phyloP scores from a whole-genome alignment of 805 yeast genomes.

The Vanderwaltozyma verrucispora region DNA sequence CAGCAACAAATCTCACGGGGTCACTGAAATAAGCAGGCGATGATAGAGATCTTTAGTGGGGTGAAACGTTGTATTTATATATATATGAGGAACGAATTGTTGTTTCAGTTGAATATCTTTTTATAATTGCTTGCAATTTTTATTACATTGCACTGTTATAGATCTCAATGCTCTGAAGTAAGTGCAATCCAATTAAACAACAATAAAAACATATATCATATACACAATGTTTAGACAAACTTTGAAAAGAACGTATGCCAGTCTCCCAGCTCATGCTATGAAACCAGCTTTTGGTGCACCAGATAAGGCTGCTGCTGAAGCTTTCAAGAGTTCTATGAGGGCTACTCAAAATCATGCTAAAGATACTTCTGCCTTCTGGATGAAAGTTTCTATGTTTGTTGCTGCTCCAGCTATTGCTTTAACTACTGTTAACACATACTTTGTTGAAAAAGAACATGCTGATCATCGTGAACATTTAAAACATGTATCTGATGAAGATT shows the following conservation, averaged over 20 bases:
- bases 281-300: slow-evolving; percentile 40
- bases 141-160: too few species aligned
- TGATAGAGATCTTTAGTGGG: too few species aligned
- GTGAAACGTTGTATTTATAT: too few species aligned
- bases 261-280: slow-evolving; percentile 33
- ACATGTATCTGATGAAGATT: slow-evolving; percentile 72
- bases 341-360: slow-evolving; percentile 73
- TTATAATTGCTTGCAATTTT: too few species aligned
- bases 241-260: slow-evolving; percentile 26
- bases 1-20: not conserved
- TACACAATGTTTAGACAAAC: slow-evolving; percentile 36
- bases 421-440: slow-evolving; percentile 71
- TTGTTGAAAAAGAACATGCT: slow-evolving; percentile 80
- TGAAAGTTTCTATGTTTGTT: slow-evolving; percentile 65
- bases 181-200: not conserved
- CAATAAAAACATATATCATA: not conserved
- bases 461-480: slow-evolving; percentile 72
- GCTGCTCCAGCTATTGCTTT: slow-evolving; percentile 75
- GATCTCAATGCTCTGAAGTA: too few species aligned
- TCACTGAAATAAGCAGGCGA: too few species aligned
- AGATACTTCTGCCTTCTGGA: slow-evolving; percentile 72
- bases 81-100: too few species aligned
- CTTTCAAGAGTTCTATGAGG: slow-evolving; percentile 48
- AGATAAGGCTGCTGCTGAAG: slow-evolving; percentile 52
- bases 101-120: too few species aligned